Evolutionary conservation across 2,329 filamentous ascomycete species (phyloP), one percentile per base, ranked within the genome.

Genomic region (Exophiala sideris): DNA sequence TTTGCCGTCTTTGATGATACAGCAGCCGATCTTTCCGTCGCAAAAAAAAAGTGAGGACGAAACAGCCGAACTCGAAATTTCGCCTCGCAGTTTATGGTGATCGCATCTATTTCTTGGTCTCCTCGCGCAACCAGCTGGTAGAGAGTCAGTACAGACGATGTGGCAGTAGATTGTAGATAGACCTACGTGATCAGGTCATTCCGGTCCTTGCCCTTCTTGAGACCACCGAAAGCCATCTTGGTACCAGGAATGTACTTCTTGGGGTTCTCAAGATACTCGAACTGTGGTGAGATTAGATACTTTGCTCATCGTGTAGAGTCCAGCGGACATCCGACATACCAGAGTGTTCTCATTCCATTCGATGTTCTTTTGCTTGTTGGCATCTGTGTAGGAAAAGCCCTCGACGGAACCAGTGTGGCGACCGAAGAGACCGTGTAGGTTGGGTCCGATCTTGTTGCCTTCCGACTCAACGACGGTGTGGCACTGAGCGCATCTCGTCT

Each of bases 231-330:
- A 70, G 94, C 94, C 94, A 99, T 99, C 90, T 97, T 99, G 81
- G 94, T 99, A 68, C 94, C 94, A 67, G 94, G 94, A 65, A 99
- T 96, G 86, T 91, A 99, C 85, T 97, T 97, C 88, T 99, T 99
- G 80, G 94, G 94, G 88, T 97, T 97, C 85, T 99, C 94, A 71
- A 99, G 91, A 86, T 99, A 99, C 66, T 86, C 83, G 79, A 96
- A 97, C 89, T 91, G 67, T 45, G 62, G 14, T 29, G 20, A 36
- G 45, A 45, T 21, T 44, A 46, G 34, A 52, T 14, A 20, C 16
- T 45, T 44, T 12, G 11, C 7, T 16, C 9, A 21, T 6, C 9
- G 11, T 32, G 20, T 4, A 39, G 14, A 9, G 10, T n/a, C 9
- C 18, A 14, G 16, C n/a, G 39, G n/a, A 16, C n/a, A 21, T 12